A percentile compares a stretch with the other conserved stretches of the same genome.
phyloP scores from a whole-genome alignment of 2,329 filamentous ascomycete species.

The Talaromyces albobiverticillius region DNA sequence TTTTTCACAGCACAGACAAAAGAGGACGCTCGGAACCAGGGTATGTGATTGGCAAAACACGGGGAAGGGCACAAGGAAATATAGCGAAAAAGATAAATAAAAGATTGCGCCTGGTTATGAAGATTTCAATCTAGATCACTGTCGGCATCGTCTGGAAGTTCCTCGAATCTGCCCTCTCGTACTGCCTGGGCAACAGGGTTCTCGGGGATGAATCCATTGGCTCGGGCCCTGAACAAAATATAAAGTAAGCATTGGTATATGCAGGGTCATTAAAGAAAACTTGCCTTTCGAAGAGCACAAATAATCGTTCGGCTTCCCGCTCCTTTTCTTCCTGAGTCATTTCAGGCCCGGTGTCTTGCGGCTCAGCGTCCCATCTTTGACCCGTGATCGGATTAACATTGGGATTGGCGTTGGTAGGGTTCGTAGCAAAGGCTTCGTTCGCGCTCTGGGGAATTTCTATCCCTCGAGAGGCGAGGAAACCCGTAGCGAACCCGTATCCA shows the following conservation, averaged over 20 bases:
- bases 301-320: slow-evolving; percentile 81
- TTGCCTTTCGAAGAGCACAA: slow-evolving; percentile 85
- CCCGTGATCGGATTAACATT: slow-evolving; percentile 81
- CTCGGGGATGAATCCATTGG: slow-evolving; percentile 69
- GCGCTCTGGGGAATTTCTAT: slow-evolving; percentile 70
- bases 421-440: slow-evolving; percentile 52
- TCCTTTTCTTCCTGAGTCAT: slow-evolving; percentile 95
- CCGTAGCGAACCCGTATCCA: slow-evolving; percentile 89
- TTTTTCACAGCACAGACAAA: not conserved
- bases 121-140: slow-evolving; percentile 26
- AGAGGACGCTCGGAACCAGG: not conserved
- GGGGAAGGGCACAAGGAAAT: not conserved
- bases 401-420: slow-evolving; percentile 21
- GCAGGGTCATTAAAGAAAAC: not conserved
- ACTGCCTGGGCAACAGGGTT: slow-evolving; percentile 73
- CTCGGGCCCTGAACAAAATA: slow-evolving; percentile 55
- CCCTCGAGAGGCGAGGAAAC: slow-evolving; percentile 82
- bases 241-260: slow-evolving; percentile 18
- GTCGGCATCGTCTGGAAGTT: slow-evolving; percentile 57
- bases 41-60: not conserved
- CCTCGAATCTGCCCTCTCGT: slow-evolving; percentile 67
- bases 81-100: not conserved
- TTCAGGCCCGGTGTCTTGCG: slow-evolving; percentile 56
- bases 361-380: slow-evolving; percentile 70
- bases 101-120: too few relatives aligned